Evolutionary conservation across 2,329 filamentous ascomycete genomes (phyloP).

Genomic region (Nemania diffusa): DNA sequence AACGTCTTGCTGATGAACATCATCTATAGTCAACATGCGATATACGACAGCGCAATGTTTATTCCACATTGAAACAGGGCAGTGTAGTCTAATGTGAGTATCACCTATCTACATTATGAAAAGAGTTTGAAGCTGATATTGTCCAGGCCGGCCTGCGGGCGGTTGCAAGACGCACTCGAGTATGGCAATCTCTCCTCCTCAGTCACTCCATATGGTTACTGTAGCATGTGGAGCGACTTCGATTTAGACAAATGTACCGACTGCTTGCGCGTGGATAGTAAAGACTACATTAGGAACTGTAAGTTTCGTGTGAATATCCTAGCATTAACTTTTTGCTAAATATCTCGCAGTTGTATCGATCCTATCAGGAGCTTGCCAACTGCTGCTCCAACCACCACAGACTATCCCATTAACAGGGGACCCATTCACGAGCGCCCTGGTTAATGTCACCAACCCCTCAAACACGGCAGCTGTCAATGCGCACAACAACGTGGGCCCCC

Average conservation of each 20-base stretch:
- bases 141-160: constrained; percentile 63
- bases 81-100: constrained; percentile 64
- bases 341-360: constrained; percentile 46
- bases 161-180: constrained; percentile 58
- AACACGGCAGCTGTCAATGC: constrained; percentile 54
- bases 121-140: constrained; percentile 41
- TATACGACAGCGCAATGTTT: constrained; percentile 66
- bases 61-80: constrained; percentile 57
- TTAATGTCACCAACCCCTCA: constrained; percentile 63
- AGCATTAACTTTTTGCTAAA: constrained; percentile 22
- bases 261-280: constrained; percentile 57
- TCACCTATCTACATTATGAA: neutral
- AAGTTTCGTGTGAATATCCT: constrained; percentile 37
- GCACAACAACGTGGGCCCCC: constrained; percentile 56
- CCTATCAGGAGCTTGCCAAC: constrained; percentile 66
- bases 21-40: constrained; percentile 64
- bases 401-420: constrained; percentile 62
- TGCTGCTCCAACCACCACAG: constrained; percentile 59
- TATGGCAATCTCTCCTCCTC: constrained; percentile 61
- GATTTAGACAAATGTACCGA: constrained; percentile 57
- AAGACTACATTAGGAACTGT: constrained; percentile 66
- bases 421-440: constrained; percentile 60
- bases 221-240: constrained; percentile 57
- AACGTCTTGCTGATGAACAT: constrained; percentile 36
- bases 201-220: constrained; percentile 63